Conservation (phyloP, 2,329 filamentous ascomycete species). For the Zasmidium angulare region DNA sequence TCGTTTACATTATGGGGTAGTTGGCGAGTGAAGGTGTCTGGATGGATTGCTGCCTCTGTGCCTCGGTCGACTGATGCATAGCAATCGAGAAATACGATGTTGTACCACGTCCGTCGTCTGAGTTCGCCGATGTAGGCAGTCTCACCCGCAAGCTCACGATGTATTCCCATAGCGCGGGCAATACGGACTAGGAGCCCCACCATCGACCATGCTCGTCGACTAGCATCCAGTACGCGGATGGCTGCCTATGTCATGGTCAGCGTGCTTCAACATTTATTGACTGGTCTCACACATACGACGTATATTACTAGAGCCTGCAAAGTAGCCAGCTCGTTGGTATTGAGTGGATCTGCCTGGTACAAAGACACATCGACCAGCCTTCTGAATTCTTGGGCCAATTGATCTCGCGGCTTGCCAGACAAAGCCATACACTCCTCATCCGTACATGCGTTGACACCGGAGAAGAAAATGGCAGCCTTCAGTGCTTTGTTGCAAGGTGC, state of each 20-base stretch:
- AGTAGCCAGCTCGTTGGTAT: conserved; percentile 32
- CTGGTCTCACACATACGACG: conserved; percentile 18
- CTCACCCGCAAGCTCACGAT: conserved; percentile 27
- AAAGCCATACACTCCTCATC: conserved; percentile 29
- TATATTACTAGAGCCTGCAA: conserved; percentile 33
- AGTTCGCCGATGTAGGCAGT: conserved; percentile 32
- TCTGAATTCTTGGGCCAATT: conserved; percentile 26
- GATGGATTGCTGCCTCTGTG: conserved; percentile 28
- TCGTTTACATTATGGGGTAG: conserved; percentile 35
- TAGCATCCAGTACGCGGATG: conserved; percentile 26
- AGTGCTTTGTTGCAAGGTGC: conserved; percentile 28
- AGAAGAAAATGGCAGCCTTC: conserved; percentile 32
- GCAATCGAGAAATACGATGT: conserved; percentile 33
- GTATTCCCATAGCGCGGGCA: conserved; percentile 33
- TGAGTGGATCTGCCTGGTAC: conserved; percentile 33
- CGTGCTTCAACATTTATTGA: neutral
- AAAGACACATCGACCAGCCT: conserved; percentile 31
- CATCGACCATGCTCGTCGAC: conserved; percentile 34
- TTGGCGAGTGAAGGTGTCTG: conserved; percentile 24
- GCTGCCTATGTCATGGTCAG: conserved; percentile 19
- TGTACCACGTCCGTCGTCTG: conserved; percentile 34
- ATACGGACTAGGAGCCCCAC: conserved; percentile 33
- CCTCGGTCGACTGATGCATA: conserved; percentile 34
- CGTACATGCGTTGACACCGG: conserved; percentile 31
- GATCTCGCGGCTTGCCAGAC: conserved; percentile 20